phyloP scores from a whole-genome alignment of 192 early-diverging fungal species.

The Dissophora ornata region DNA sequence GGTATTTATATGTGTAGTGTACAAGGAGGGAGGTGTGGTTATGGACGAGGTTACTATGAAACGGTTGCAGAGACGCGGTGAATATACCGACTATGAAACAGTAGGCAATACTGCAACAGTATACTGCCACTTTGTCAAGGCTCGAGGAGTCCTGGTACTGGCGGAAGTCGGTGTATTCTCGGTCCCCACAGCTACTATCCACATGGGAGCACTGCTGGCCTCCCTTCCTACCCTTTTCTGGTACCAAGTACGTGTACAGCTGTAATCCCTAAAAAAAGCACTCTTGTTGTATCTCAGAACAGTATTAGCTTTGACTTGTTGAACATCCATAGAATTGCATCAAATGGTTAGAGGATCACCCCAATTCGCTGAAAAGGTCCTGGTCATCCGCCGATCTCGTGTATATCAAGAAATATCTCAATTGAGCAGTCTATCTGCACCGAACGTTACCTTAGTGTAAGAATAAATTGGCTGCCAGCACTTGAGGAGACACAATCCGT shows the following conservation, averaged over 20 bases:
- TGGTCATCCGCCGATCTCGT: constrained; percentile 12
- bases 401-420: too few relatives aligned
- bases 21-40: too few relatives aligned
- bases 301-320: constrained; percentile 4
- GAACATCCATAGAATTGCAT: constrained; percentile 12
- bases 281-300: not conserved
- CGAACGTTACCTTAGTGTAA: too few relatives aligned
- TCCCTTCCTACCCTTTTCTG: constrained; percentile 7
- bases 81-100: too few relatives aligned
- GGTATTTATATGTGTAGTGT: too few relatives aligned
- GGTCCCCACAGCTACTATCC: constrained; percentile 2
- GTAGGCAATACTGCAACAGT: too few relatives aligned
- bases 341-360: constrained; percentile 15
- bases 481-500: too few relatives aligned
- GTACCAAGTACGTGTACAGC: constrained; percentile 4
- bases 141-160: constrained; percentile 19
- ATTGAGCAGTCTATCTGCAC: too few relatives aligned
- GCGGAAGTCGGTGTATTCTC: constrained; percentile 22
- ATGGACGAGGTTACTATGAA: too few relatives aligned
- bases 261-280: constrained; percentile 9
- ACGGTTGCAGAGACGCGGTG: too few relatives aligned
- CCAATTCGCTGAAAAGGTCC: constrained; percentile 11
- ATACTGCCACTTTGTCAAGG: constrained; percentile 24
- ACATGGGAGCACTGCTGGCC: constrained; percentile 17
- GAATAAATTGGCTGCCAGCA: too few relatives aligned